phyloP scores from a whole-genome alignment of 75 land plant species.

The Sequoia sempervirens region DNA sequence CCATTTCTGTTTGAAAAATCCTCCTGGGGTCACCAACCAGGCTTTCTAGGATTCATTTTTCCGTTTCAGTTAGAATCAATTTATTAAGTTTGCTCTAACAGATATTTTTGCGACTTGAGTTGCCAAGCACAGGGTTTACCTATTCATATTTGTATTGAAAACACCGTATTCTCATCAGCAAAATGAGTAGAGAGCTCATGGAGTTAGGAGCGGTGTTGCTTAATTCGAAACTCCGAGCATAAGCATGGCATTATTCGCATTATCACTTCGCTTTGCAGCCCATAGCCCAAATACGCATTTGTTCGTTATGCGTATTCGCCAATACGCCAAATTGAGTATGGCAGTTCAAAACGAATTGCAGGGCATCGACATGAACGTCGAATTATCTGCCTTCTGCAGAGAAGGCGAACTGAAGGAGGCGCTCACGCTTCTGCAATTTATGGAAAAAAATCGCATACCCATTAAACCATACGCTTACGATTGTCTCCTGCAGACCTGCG shows the following conservation, averaged over 20 bases:
- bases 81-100: no score
- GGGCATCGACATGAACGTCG: not conserved
- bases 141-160: no score
- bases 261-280: not conserved
- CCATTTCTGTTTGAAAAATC: no score
- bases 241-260: not conserved
- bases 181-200: not conserved
- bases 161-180: not conserved
- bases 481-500: not conserved
- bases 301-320: not conserved
- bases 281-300: not conserved
- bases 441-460: not conserved
- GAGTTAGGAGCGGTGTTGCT: not conserved
- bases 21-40: no score
- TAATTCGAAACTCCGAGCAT: not conserved
- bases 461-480: not conserved
- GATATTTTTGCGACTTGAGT: no score
- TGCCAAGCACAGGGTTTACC: no score
- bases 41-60: no score
- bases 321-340: not conserved
- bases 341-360: not conserved
- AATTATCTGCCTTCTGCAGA: not conserved
- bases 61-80: no score
- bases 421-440: not conserved
- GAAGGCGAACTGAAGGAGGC: constrained; percentile 6